A percentile compares a stretch with the other conserved stretches of the same genome.
Conservation (phyloP, 176 grass and related monocot species). For the Raddia guianensis region DNA sequence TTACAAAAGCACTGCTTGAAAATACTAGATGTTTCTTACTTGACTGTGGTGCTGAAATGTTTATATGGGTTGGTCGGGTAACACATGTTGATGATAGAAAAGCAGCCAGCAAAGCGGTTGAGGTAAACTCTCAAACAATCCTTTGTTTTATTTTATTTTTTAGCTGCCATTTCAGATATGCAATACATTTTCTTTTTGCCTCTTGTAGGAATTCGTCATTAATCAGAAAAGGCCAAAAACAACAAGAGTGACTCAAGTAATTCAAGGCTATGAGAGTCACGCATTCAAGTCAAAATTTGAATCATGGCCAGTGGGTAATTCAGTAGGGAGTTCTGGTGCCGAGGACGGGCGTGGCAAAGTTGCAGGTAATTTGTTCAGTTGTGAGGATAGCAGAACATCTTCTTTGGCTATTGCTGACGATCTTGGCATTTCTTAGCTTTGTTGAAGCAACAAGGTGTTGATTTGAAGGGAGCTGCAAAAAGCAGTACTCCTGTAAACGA, state of each 20-base stretch:
- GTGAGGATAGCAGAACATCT: neutral
- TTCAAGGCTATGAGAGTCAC: constrained; percentile 95
- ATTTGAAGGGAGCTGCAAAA: constrained; percentile 84
- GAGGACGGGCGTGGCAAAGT: constrained; percentile 97
- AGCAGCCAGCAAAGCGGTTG: constrained; percentile 80
- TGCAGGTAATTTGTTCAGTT: constrained; percentile 64
- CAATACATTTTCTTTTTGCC: constrained; percentile 32
- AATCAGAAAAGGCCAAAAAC: constrained; percentile 82
- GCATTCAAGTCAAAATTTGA: constrained; percentile 94
- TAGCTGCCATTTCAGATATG: constrained; percentile 24
- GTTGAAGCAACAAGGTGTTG: constrained; percentile 91
- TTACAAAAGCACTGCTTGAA: constrained; percentile 82
- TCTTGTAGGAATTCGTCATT: constrained; percentile 75
- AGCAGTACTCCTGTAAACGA: constrained; percentile 64
- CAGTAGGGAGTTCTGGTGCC: constrained; percentile 51
- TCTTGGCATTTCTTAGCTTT: constrained; percentile 58
- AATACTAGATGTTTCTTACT: constrained; percentile 92
- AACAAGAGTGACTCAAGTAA: constrained; percentile 75
- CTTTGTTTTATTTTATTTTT: constrained; percentile 26
- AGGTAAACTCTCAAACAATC: constrained; percentile 54
- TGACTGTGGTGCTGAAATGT: constrained; percentile 90
- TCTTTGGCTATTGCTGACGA: constrained; percentile 28
- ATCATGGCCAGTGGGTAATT: constrained; percentile 76
- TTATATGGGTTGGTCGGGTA: constrained; percentile 92
- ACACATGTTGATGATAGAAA: constrained; percentile 96